Conservation (phyloP, 1,284 basidiomycete genomes). For the Microbotryum silenes-acaulis region DNA sequence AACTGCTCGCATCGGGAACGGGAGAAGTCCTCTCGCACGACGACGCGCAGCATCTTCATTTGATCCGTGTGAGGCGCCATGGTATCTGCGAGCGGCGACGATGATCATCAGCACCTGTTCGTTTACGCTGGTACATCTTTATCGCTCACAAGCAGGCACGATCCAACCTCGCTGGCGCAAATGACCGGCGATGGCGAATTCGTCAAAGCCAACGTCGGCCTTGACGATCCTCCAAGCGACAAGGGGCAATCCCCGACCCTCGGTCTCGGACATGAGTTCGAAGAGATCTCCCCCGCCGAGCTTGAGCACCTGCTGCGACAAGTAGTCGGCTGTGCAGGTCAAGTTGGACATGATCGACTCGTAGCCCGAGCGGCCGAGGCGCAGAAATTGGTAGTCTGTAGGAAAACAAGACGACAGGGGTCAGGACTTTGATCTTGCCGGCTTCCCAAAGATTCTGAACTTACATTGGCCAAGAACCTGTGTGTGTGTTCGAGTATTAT, state of each 20-base stretch:
- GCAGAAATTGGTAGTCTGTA: conserved; percentile 14
- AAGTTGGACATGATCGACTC: conserved; percentile 39
- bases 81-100: conserved; percentile 25
- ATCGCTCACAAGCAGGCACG: conserved; percentile 24
- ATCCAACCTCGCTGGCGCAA: conserved; percentile 37
- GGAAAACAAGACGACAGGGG: not conserved
- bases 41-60: conserved; percentile 38
- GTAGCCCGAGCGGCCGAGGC: conserved; percentile 39
- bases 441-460: not conserved
- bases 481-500: no score
- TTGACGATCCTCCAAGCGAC: conserved; percentile 37
- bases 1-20: conserved; percentile 33
- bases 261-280: conserved; percentile 32
- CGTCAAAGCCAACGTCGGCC: conserved; percentile 7
- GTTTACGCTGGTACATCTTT: no score
- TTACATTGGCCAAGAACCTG: conserved; percentile 25
- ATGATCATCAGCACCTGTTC: not conserved
- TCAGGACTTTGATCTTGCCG: not conserved
- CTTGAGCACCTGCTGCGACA: conserved; percentile 28
- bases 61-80: conserved; percentile 34
- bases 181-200: conserved; percentile 33
- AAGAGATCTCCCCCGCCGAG: conserved; percentile 34
- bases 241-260: conserved; percentile 35
- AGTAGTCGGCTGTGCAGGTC: conserved; percentile 31
- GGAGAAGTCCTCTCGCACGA: conserved; percentile 38